Evolutionary conservation across 2,329 filamentous ascomycete species (phyloP), one percentile per base, ranked within the genome.

Genomic region (Colletotrichum nymphaeae): DNA sequence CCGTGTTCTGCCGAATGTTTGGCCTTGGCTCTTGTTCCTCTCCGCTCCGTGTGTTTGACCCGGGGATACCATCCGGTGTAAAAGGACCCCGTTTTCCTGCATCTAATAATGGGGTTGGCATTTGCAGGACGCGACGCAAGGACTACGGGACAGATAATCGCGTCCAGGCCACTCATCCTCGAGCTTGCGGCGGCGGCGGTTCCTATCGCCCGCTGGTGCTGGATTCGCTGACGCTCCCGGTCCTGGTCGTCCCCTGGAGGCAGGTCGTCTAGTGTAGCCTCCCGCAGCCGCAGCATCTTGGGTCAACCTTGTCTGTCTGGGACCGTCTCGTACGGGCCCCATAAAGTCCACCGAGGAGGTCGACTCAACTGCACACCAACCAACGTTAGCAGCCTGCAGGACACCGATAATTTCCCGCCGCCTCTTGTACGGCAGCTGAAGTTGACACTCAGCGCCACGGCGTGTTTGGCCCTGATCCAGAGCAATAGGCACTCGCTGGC

Each of bases 241-340:
- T 26, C 65, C 55, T 49, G 53, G 37, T 22, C 30, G 19, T 56
- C 19, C 63, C 58, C 58, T 56, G 24, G 70, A 72, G 9, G 66
- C 37, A 63, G 58, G 59, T 53, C 19, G 30, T 26, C 59, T 72
- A 68, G 57, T 62, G 56, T 24, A 57, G 32, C 63, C 35, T 67
- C n/a, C 46, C 65, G 65, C 37, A 72, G 58, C 69, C 53, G 42
- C 65, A 63, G 65, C 53, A 22, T 69, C 69, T 72, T 72, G 69
- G 69, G 42, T 59, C 16, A 49, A 68, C 65, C 69, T 69, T 69
- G 65, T 63, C 69, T 22, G 42, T n/a, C 42, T 49, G 42, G 30
- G 59, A 16, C 65, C 52, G 52, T 57, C 32, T 63, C 11, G 60
- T 65, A 24, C 52, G 30, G 62, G 28, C 62, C 26, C 63, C 53